Percentiles rank a stretch among this genome's conserved stretches.
Evolutionary conservation across 1,284 basidiomycete genomes (phyloP).

Genomic region (Ganoderma leucocontextum): DNA sequence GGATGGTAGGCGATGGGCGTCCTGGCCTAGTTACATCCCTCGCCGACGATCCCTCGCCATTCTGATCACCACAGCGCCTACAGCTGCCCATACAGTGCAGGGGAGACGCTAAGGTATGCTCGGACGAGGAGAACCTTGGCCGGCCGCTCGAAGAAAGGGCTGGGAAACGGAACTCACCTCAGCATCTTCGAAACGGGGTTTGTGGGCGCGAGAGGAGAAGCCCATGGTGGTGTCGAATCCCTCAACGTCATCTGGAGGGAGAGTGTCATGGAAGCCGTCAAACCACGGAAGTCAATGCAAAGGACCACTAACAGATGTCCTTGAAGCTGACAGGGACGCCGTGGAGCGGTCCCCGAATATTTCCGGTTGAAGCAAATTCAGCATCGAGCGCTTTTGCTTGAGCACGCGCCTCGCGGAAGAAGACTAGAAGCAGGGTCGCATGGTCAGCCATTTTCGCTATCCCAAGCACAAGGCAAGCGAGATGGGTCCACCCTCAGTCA

Average conservation of each 20-base stretch:
- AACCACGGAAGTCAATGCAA: not conserved
- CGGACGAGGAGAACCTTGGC: not conserved
- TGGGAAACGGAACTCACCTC: slow-evolving; percentile 52
- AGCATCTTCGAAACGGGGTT: slow-evolving; percentile 64
- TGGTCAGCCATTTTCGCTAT: not conserved
- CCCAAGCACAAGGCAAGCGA: not conserved
- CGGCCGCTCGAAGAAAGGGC: not conserved
- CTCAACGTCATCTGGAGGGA: slow-evolving; percentile 55
- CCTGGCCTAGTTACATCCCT: not conserved
- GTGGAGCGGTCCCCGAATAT: slow-evolving; percentile 77
- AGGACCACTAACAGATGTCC: slow-evolving; percentile 61
- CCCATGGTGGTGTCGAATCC: slow-evolving; percentile 79
- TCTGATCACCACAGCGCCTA: not conserved
- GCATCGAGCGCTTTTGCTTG: slow-evolving; percentile 71
- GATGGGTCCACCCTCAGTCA: slow-evolving; percentile 74
- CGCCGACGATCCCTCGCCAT: too few species aligned
- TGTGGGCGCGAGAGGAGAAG: slow-evolving; percentile 72
- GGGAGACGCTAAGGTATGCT: not conserved
- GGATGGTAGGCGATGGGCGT: not conserved
- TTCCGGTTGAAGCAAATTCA: slow-evolving; percentile 67
- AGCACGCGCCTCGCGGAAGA: slow-evolving; percentile 72
- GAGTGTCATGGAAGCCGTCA: slow-evolving; percentile 13
- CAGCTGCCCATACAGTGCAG: not conserved
- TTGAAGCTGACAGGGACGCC: slow-evolving; percentile 86
- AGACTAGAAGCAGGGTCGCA: slow-evolving; percentile 53